Base-by-base conservation (phyloP, 2,329 filamentous ascomycete species). In the Cladophialophora immunda region DNA sequence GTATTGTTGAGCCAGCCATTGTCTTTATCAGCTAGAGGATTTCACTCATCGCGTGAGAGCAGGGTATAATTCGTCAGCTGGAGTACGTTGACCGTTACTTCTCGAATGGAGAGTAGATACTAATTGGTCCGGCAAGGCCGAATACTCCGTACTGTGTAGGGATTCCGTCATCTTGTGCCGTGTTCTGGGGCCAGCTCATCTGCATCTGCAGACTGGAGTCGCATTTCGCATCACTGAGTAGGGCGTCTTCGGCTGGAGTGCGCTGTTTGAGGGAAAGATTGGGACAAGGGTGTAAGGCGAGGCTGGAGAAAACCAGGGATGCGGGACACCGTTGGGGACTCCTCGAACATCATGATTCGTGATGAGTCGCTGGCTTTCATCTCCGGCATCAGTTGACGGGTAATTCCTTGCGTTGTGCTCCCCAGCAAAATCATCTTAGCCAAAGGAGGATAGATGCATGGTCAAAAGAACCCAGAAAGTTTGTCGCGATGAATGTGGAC, bases 101-200 rank as follows among this genome's bases (percentile, higher is more conserved):
- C 45, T 22, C 5, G 25, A 25, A 50, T 25, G 11, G 13, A 13
- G 45, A 5, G 13, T 9, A 22, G 45, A 15, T 47, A 25, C 22
- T 50, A 19, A 50, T 50, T 50, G 45, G 45, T 25, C 8, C 45
- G 45, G 45, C 11, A 11, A 50, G 45, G 3, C 45, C 45, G 45
- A 50, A 50, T 25, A 15, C 45, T 25, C 45, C 45, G 11, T 50
- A 25, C 19, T 11, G 7, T 19, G 27, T 30, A 32, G 13, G 53
- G 53, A 34, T 55, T 3, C 27, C 17, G 27, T 55, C 53, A 55
- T 55, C 53, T 34, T 55, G 53, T 55, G 53, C 53, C 53, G 53
- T 55, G 53, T 55, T 32, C 15, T n/a, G 53, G 27, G 27, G 7
- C 53, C 53, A 30, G 6, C 7, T 34, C 30, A 55, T 34, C 30